phyloP scores from a whole-genome alignment of 139 green algal species.

The Trebouxia sp. region DNA sequence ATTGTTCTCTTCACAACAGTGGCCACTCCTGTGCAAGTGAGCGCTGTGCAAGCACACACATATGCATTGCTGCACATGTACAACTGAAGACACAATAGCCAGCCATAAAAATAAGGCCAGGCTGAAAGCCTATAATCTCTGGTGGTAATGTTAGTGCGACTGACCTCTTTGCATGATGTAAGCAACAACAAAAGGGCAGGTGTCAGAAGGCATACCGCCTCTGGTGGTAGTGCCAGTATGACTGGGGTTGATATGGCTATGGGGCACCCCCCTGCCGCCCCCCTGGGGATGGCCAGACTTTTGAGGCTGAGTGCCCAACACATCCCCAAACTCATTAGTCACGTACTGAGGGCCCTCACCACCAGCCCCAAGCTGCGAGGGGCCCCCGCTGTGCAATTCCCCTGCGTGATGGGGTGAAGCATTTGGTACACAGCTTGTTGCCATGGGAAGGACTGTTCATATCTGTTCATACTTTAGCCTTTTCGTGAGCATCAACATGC shows the following conservation, averaged over 20 bases:
- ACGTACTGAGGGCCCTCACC: not conserved
- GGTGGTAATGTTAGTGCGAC: not conserved
- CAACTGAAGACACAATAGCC: no score
- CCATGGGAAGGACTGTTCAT: no score
- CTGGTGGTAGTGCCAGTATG: not conserved
- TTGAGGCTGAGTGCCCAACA: not conserved
- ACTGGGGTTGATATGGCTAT: constrained; percentile 3
- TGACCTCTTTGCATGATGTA: not conserved
- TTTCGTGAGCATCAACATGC: no score
- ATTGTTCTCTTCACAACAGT: no score
- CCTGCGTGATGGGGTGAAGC: not conserved
- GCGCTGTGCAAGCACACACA: no score
- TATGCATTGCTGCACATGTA: no score
- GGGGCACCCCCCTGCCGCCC: not conserved
- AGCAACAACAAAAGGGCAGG: not conserved
- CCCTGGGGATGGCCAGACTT: not conserved
- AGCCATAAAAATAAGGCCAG: no score
- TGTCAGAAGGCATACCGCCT: not conserved
- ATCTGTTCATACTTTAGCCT: no score
- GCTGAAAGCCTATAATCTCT: no score
- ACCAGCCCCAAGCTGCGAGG: not conserved
- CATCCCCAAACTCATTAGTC: not conserved
- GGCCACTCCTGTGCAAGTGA: no score
- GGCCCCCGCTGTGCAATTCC: not conserved
- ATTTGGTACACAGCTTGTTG: not conserved